A percentile compares a stretch with the other conserved stretches of the same genome.
These are phyloP conservation scores for Paramecium tetraurelia DNA, from an alignment of 73 alveolate genomes.

Conservation along the genomic window DNA sequence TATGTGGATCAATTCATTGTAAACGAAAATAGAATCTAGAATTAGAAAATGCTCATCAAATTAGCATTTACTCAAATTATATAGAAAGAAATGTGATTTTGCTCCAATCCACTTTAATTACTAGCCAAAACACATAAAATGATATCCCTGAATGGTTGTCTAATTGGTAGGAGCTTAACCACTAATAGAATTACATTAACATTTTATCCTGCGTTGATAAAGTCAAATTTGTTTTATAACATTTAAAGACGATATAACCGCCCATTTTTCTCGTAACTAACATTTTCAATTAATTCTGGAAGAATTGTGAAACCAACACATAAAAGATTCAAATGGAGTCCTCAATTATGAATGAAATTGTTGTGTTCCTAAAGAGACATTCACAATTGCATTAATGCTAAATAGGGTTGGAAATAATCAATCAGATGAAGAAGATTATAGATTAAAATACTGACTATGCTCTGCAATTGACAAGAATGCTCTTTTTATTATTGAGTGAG, in stretches of 20 bases:
- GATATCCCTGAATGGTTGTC: neutral
- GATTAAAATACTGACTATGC: neutral
- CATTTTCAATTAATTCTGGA: neutral
- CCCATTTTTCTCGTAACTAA: neutral
- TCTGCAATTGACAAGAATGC: neutral
- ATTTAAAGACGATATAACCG: neutral
- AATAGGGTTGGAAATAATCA: neutral
- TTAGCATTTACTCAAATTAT: neutral
- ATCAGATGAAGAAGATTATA: neutral
- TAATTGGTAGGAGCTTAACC: neutral
- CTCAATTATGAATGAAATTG: neutral
- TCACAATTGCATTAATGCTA: neutral
- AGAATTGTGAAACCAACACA: neutral
- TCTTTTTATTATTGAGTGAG: neutral
- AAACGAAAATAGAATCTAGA: neutral
- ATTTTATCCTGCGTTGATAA: slow-evolving; percentile 3
- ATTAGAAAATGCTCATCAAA: neutral
- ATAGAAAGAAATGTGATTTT: neutral
- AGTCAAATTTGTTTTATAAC: neutral
- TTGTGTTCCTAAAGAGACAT: neutral
- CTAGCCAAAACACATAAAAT: neutral
- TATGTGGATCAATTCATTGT: slow-evolving; percentile 4
- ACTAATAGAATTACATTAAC: neutral
- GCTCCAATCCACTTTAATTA: neutral
- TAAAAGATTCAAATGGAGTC: neutral